Conservation (phyloP, 148 eudicot genomes). For the Silene conica region DNA sequence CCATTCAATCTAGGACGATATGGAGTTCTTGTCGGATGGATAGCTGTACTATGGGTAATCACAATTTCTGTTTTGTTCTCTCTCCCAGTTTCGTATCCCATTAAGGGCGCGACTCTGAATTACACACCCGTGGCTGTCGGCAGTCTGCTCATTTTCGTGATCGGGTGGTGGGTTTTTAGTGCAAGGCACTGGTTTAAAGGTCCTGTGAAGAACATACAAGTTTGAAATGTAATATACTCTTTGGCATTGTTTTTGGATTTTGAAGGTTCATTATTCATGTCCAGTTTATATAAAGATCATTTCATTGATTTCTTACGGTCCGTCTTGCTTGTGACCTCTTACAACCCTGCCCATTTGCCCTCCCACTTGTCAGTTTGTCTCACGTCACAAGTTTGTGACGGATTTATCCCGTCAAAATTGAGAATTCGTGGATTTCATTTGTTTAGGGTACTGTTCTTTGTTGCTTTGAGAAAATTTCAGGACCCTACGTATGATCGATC, state of each 20-base stretch:
- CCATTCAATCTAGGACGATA: constrained; percentile 82
- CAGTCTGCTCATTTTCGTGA: constrained; percentile 52
- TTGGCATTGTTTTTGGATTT: neutral
- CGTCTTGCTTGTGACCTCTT: too few relatives aligned
- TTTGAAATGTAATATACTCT: constrained; percentile 20
- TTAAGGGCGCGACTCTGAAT: constrained; percentile 63
- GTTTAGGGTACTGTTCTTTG: too few relatives aligned
- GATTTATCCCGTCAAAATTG: too few relatives aligned
- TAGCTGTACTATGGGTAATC: constrained; percentile 78
- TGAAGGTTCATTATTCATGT: neutral
- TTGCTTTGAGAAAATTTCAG: too few relatives aligned
- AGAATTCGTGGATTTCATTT: too few relatives aligned
- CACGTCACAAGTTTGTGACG: too few relatives aligned
- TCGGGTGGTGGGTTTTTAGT: constrained; percentile 59
- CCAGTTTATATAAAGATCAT: neutral
- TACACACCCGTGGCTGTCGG: constrained; percentile 97
- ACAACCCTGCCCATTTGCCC: too few relatives aligned
- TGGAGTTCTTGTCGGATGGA: constrained; percentile 72
- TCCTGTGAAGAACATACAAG: constrained; percentile 60
- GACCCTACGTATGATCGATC: too few relatives aligned
- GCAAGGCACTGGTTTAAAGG: constrained; percentile 92
- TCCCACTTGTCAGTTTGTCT: too few relatives aligned
- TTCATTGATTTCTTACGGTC: neutral
- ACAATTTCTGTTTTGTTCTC: constrained; percentile 78
- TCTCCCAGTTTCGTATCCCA: constrained; percentile 78